Evolutionary conservation across 2,329 filamentous ascomycete genomes (phyloP).

Genomic region (Colletotrichum musicola): DNA sequence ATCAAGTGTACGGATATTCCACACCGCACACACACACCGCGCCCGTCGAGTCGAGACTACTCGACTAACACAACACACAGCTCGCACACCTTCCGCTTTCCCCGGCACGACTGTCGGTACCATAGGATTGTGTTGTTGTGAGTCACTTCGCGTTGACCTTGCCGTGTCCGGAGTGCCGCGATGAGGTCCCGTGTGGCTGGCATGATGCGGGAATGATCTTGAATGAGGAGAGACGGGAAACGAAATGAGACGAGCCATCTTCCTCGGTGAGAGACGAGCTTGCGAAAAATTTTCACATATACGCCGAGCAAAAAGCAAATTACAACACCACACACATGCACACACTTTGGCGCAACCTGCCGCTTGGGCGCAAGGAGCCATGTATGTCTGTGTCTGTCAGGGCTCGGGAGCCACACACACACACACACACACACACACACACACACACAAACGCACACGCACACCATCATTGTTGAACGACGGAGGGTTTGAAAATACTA

Average conservation of each 20-base stretch:
- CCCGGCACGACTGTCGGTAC: background rate
- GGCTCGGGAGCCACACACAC: conserved; percentile 10
- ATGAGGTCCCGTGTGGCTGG: conserved; percentile 24
- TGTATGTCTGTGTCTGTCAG: background rate
- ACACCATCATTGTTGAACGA: conserved; percentile 11
- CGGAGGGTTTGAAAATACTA: background rate
- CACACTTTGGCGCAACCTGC: conserved; percentile 26
- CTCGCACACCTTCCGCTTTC: conserved; percentile 1
- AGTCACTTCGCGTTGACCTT: conserved; percentile 34
- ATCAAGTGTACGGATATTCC: background rate
- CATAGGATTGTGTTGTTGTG: conserved; percentile 5
- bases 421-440: conserved; percentile 4
- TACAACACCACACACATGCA: conserved; percentile 15
- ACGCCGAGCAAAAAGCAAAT: conserved; percentile 35
- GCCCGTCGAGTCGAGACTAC: background rate
- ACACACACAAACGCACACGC: background rate
- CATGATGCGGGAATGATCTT: conserved; percentile 30
- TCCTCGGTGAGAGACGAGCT: conserved; percentile 33
- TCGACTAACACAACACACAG: background rate
- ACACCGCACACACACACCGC: conserved; percentile 24
- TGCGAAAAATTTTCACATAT: conserved; percentile 36
- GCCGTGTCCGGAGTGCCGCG: conserved; percentile 8
- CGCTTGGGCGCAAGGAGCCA: conserved; percentile 30
- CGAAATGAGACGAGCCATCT: conserved; percentile 29
- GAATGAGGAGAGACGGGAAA: conserved; percentile 22